Evolutionary conservation across 2,329 filamentous ascomycete species (phyloP).

Genomic region (Claviceps sorghi): DNA sequence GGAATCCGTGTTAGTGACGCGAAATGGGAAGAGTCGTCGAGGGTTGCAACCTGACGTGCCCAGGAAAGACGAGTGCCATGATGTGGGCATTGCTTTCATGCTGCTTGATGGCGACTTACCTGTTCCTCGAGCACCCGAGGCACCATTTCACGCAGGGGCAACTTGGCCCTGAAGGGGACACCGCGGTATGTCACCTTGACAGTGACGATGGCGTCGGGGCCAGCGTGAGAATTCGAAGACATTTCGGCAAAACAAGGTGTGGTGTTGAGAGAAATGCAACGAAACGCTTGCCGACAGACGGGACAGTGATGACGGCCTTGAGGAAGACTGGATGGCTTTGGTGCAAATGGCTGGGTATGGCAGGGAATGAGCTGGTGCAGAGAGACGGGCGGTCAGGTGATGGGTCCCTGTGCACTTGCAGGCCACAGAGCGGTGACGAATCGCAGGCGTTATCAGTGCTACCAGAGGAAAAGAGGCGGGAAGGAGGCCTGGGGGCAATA

Average conservation of each 20-base stretch:
- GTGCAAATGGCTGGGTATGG: not conserved
- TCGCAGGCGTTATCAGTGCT: not conserved
- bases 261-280: not conserved
- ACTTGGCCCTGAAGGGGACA: constrained; percentile 67
- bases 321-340: not conserved
- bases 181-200: constrained; percentile 75
- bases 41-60: not conserved
- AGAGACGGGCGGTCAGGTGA: not conserved
- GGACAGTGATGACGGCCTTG: not conserved
- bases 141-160: constrained; percentile 72
- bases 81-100: not conserved
- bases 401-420: not conserved
- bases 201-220: constrained; percentile 41
- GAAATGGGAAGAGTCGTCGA: not conserved
- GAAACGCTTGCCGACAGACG: not conserved
- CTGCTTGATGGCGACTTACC: constrained; percentile 43
- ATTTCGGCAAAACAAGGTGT: constrained; percentile 8
- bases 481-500: not conserved
- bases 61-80: not conserved
- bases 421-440: constrained; percentile 2
- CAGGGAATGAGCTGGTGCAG: not conserved
- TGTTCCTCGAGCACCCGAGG: constrained; percentile 62
- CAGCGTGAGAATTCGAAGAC: constrained; percentile 12
- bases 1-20: not conserved
- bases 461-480: too few species aligned